Percentiles rank a stretch among this genome's conserved stretches.
These are phyloP conservation scores for Neurospora sp. DNA, from an alignment of 2,329 filamentous ascomycete genomes.

Conservation along the genomic window DNA sequence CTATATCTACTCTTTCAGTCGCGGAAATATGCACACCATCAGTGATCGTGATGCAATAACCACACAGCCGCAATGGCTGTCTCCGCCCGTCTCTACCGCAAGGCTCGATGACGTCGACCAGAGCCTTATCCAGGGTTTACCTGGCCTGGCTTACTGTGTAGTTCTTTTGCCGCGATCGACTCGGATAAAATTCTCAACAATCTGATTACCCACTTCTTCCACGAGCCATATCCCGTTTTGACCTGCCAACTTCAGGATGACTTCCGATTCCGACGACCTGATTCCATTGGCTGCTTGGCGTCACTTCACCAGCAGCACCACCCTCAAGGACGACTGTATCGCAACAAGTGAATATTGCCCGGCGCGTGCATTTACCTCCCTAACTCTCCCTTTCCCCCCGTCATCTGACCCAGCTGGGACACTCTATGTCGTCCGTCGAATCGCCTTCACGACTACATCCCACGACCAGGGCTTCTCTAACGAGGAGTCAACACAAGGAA, in stretches of 20 bases:
- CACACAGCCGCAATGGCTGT: neutral
- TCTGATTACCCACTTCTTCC: neutral
- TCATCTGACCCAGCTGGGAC: neutral
- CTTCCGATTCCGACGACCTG: neutral
- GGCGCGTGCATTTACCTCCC: neutral
- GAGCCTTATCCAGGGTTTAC: neutral
- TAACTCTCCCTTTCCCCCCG: neutral
- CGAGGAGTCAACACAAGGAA: neutral
- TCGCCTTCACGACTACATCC: neutral
- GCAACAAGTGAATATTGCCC: neutral
- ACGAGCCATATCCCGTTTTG: neutral
- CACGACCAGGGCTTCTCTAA: neutral
- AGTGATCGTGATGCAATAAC: neutral
- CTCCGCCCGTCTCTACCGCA: neutral
- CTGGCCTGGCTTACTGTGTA: too few relatives aligned
- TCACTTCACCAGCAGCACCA: neutral
- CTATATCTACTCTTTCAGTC: neutral
- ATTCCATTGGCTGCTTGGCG: neutral
- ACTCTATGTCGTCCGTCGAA: neutral
- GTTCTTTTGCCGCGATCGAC: neutral
- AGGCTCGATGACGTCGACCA: neutral
- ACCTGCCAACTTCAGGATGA: neutral
- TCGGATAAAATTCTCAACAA: neutral
- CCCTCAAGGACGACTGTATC: neutral
- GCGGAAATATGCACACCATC: neutral